phyloP scores from a whole-genome alignment of 768 basidiomycete genomes.

The Boletus eberwhitei region DNA sequence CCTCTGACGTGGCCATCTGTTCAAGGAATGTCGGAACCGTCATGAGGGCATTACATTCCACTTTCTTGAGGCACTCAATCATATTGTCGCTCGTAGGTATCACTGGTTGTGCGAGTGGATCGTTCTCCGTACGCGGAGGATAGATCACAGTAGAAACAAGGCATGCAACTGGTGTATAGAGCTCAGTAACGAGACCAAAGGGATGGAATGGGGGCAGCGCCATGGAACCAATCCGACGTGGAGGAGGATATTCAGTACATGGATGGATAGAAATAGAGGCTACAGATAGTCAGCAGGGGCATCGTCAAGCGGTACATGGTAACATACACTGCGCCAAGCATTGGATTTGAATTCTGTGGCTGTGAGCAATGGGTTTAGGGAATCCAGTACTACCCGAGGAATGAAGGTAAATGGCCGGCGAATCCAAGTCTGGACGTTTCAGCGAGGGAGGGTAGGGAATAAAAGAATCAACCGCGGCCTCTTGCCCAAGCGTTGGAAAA shows the following conservation, averaged over 20 bases:
- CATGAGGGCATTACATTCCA: slow-evolving; percentile 29
- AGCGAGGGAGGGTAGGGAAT: slow-evolving; percentile 12
- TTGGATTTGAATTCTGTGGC: slow-evolving; percentile 32
- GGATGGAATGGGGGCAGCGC: slow-evolving; percentile 28
- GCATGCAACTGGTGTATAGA: slow-evolving; percentile 19
- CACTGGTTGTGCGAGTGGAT: slow-evolving; percentile 29
- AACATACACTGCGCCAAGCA: slow-evolving; percentile 37
- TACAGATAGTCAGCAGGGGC: not conserved
- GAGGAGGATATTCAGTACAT: slow-evolving; percentile 4
- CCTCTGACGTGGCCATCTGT: slow-evolving; percentile 30
- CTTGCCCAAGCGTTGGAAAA: slow-evolving; percentile 40
- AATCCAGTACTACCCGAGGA: slow-evolving; percentile 51
- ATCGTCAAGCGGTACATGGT: not conserved
- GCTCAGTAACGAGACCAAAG: slow-evolving; percentile 14
- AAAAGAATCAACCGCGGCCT: slow-evolving; percentile 21
- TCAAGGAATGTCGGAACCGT: slow-evolving; percentile 40
- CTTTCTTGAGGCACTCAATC: slow-evolving; percentile 32
- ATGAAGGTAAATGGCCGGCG: slow-evolving; percentile 44
- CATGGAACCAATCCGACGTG: slow-evolving; percentile 22
- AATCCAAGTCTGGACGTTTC: slow-evolving; percentile 26
- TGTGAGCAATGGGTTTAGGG: slow-evolving; percentile 44
- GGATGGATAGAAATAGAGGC: not conserved
- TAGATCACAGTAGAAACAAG: slow-evolving; percentile 22
- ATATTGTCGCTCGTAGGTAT: slow-evolving; percentile 40
- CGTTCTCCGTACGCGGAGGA: slow-evolving; percentile 23